Evolutionary conservation across 2,329 filamentous ascomycete genomes (phyloP), one percentile per base, ranked within the genome.

Genomic region (Fusarium praegraminearum): DNA sequence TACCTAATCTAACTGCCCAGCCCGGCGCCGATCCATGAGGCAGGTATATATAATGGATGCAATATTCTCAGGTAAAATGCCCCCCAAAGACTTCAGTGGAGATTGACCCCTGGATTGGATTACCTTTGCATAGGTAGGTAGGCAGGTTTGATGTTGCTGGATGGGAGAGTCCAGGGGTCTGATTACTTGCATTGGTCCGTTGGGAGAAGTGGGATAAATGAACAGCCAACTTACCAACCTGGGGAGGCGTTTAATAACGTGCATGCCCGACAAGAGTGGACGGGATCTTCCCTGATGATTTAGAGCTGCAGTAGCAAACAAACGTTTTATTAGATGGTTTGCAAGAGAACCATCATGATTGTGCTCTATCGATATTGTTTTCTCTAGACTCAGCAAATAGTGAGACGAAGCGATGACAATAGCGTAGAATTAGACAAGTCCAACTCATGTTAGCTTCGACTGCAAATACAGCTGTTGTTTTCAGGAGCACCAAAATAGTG

Each of bases 1-100:
- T 45, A 26, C 24, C 5, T 44, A 18, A 18, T 26, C 15, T 20
- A 20, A 28, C 45, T 30, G 36, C 38, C 30, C 38, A 62, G 47
- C 54, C 67, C 62, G 53, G 46, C 46, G 65, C 61, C 53, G 51
- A 53, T 47, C 35, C 59, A 52, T 20, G 36, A 40, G 36, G 36
- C 20, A 40, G 36, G 36, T 22, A 49, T n/a, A 6, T 26, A 44
- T 28, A 44, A 30, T 47, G 18, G 45, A 44, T 44, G 24, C 32
- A 52, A 51, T 56, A 55, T 67, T 55, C 64, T 71, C 68, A 71
- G 68, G 68, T 69, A 55, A 52, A 49, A 59, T 51, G 60, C 68
- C 55, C 50, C 56, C 56, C 56, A 71, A 71, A 45, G 28, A 69
- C 53, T 53, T 33, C 38, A 49, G 46, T 65, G 62, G 61, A 41